Evolutionary conservation across 1,284 basidiomycete species (phyloP).

Genomic region (Anthracocystis setariae): DNA sequence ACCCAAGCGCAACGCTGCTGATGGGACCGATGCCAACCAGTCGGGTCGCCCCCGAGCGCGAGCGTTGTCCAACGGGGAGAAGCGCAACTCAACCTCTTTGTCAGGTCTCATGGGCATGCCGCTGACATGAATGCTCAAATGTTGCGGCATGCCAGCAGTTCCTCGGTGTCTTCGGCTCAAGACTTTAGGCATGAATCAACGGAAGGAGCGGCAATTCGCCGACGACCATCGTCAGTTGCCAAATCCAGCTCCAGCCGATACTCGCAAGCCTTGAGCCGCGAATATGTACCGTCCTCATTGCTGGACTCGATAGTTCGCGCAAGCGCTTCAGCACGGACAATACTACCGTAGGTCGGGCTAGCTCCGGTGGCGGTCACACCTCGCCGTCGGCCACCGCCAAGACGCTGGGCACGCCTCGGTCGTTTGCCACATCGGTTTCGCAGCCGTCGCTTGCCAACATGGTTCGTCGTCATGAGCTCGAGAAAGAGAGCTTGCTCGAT

Average conservation of each 20-base stretch:
- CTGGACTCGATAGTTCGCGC: conserved; percentile 26
- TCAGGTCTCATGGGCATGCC: conserved; percentile 55
- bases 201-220: conserved; percentile 12
- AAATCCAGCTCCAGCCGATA: conserved; percentile 43
- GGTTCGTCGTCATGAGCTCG: conserved; percentile 55
- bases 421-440: conserved; percentile 41
- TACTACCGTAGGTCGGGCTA: conserved; percentile 41
- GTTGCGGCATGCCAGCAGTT: conserved; percentile 38
- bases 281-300: conserved; percentile 28
- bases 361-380: conserved; percentile 52
- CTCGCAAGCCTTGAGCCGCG: conserved; percentile 36
- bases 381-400: conserved; percentile 57
- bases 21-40: conserved; percentile 7
- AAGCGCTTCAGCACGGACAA: conserved; percentile 48
- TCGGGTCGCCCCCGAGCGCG: conserved; percentile 12
- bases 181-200: conserved; percentile 11
- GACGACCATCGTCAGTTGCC: conserved; percentile 37
- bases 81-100: conserved; percentile 35
- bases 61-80: conserved; percentile 17
- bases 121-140: conserved; percentile 29
- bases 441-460: conserved; percentile 43
- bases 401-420: conserved; percentile 57
- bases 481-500: conserved; percentile 57
- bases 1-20: conserved; percentile 18
- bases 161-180: conserved; percentile 27